Evolutionary conservation across 176 grass and related monocot genomes (phyloP), one percentile per base, ranked within the genome.

Genomic region (Phyllostachys edulis): DNA sequence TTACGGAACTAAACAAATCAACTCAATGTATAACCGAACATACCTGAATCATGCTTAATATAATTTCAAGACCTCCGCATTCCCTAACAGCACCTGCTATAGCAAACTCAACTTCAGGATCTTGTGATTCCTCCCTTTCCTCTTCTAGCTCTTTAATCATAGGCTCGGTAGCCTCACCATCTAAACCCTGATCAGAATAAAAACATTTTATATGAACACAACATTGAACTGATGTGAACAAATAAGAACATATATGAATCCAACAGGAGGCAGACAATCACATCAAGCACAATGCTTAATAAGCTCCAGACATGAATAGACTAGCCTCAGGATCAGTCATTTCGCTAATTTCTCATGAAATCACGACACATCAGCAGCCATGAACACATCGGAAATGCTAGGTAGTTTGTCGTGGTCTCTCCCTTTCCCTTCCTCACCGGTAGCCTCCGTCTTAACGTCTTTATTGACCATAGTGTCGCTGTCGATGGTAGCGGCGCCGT

Each of bases 111-210:
- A 94, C 87, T 91, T 98, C 96, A 49, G 96, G 96, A 85, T 98
- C 96, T 85, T 93, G 96, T 85, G 91, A 93, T 88, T 95, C 96
- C 80, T 98, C 96, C 83, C 92, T 95, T 90, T 98, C 96, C 60
- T 98, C 96, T 89, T 98, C 96, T 69, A 98, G 83, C 81, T 98
- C 96, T 88, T 98, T 98, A 82, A 98, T 98, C 96, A 98, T 98
- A 70, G 93, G 96, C 67, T 98, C 96, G 20, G 96, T 98, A 59
- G 96, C 96, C 92, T 98, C 96, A 78, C 96, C 96, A 90, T 98
- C 96, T 85, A 95, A 88, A 73, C 96, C 96, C 96, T 98, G 78
- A 90, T 84, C 26, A 52, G 44, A 65, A 68, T 65, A 85, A 21
- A 69, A 87, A 23, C 46, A 76, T 47, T 70, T 41, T 44, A 5